A percentile compares a stretch with the other conserved stretches of the same genome.
These are phyloP conservation scores for Rhizoctonia solani DNA, from an alignment of 1,284 basidiomycete genomes.

Conservation along the genomic window DNA sequence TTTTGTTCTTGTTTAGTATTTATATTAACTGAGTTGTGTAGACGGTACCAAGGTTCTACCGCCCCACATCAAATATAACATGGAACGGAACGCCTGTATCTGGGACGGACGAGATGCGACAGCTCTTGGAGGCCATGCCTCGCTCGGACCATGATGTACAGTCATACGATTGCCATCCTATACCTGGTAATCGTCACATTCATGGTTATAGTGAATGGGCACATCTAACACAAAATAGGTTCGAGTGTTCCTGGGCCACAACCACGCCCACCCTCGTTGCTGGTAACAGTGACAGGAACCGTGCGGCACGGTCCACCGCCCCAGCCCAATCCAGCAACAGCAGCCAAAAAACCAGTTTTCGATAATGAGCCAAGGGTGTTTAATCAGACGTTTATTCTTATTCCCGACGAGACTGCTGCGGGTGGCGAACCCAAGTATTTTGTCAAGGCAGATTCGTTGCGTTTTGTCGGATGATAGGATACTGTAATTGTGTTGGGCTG, in stretches of 20 bases:
- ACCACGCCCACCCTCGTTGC: slow-evolving; percentile 64
- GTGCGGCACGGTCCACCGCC: slow-evolving; percentile 69
- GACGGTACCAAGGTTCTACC: slow-evolving; percentile 74
- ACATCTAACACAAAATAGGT: too few species aligned
- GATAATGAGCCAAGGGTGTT: slow-evolving; percentile 82
- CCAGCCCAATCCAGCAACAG: slow-evolving; percentile 42
- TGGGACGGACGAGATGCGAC: slow-evolving; percentile 65
- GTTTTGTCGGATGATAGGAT: slow-evolving; percentile 53
- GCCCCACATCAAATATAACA: slow-evolving; percentile 68
- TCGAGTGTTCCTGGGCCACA: slow-evolving; percentile 28
- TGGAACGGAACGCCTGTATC: slow-evolving; percentile 86
- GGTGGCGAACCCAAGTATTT: slow-evolving; percentile 65
- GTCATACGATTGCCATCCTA: slow-evolving; percentile 85
- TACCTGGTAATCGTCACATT: too few species aligned
- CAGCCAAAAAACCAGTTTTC: slow-evolving; percentile 50
- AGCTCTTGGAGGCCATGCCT: slow-evolving; percentile 41
- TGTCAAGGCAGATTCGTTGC: slow-evolving; percentile 70
- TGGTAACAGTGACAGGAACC: slow-evolving; percentile 75
- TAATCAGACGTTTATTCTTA: slow-evolving; percentile 82
- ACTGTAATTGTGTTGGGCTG: too few species aligned
- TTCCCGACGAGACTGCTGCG: slow-evolving; percentile 58
- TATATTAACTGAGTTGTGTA: slow-evolving; percentile 26
- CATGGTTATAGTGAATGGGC: too few species aligned
- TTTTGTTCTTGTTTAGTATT: slow-evolving; percentile 48
- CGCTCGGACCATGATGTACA: slow-evolving; percentile 69